These are phyloP conservation scores for Westerdykella sp. DNA, from an alignment of 2,329 filamentous ascomycete species.

Conservation along the genomic window DNA sequence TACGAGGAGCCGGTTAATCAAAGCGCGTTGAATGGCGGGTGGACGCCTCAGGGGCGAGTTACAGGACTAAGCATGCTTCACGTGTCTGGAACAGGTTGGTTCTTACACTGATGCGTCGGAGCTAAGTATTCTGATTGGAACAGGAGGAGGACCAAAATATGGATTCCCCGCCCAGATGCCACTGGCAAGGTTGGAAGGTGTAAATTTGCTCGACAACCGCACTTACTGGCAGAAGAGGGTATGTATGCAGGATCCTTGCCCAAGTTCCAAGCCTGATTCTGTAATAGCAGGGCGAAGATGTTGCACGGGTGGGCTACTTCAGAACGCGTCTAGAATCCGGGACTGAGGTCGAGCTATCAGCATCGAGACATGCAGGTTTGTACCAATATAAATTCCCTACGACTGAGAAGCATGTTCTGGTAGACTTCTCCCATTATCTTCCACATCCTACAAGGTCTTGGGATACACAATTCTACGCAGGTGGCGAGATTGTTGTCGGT, in stretches of 20 bases:
- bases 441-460: conserved; percentile 28
- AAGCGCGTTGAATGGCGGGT: conserved; percentile 38
- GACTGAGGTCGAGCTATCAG: conserved; percentile 31
- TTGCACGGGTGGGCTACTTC: conserved; percentile 35
- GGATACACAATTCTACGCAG: conserved; percentile 34
- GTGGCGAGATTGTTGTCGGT: conserved; percentile 30
- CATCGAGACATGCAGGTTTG: conserved; percentile 34
- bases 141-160: conserved; percentile 37
- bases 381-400: conserved; percentile 35
- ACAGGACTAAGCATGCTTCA: conserved; percentile 38
- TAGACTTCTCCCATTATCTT: conserved; percentile 45
- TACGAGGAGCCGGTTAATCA: conserved; percentile 33
- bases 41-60: conserved; percentile 36
- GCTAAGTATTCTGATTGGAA: conserved; percentile 7
- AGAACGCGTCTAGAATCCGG: conserved; percentile 32
- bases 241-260: not conserved
- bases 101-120: conserved; percentile 4
- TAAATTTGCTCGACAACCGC: conserved; percentile 41
- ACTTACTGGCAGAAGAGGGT: conserved; percentile 39
- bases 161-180: conserved; percentile 39
- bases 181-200: conserved; percentile 34
- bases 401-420: conserved; percentile 40
- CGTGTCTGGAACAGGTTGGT: conserved; percentile 14
- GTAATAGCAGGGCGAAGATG: conserved; percentile 5
- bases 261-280: not conserved